Evolutionary conservation across 139 green algal species (phyloP).

Genomic region (Mesotaenium endlicherianum): DNA sequence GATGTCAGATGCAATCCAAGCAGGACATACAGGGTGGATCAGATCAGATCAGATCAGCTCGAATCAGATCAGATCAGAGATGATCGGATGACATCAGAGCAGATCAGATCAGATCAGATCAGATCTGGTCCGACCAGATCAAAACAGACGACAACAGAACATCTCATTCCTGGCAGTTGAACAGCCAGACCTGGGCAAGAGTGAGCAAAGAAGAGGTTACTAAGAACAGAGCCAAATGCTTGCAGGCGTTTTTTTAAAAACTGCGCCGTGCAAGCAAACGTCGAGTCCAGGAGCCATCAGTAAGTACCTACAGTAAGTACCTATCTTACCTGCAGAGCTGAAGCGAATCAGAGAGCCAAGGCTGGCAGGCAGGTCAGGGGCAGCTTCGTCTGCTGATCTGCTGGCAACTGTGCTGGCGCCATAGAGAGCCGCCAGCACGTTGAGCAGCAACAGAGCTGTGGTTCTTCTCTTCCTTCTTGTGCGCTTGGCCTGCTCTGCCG

Average conservation of each 20-base stretch:
- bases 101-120: background rate
- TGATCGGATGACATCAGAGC: background rate
- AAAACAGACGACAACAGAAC: background rate
- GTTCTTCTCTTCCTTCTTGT: constrained; percentile 10
- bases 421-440: constrained; percentile 40
- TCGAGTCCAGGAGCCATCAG: background rate
- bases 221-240: background rate
- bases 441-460: constrained; percentile 40
- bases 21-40: too few species aligned
- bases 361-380: background rate
- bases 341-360: constrained; percentile 23
- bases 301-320: background rate
- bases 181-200: background rate
- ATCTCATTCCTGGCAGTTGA: background rate
- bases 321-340: constrained; percentile 24
- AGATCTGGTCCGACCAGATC: background rate
- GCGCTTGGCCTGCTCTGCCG: background rate
- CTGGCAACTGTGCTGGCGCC: constrained; percentile 19
- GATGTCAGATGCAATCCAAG: too few species aligned
- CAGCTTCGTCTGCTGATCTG: background rate
- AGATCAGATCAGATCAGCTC: background rate
- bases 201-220: background rate
- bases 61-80: background rate
- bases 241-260: background rate
- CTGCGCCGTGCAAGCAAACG: background rate